Conservation (phyloP, 2,329 filamentous ascomycete genomes). For the Colletotrichum lindemuthianum region DNA sequence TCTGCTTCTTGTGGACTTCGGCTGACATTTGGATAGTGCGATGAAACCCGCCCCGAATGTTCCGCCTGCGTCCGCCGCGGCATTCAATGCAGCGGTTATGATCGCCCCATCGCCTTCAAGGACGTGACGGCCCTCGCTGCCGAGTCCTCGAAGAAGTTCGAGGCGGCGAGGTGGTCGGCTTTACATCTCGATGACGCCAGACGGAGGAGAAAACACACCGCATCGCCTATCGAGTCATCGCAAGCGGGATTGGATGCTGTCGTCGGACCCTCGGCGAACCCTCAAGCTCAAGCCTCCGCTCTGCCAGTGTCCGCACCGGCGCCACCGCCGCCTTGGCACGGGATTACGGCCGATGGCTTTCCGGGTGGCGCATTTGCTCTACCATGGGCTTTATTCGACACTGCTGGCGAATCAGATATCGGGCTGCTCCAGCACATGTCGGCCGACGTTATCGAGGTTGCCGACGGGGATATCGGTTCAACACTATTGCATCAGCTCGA, state of each 20-base stretch:
- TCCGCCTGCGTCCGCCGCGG: slow-evolving; percentile 20
- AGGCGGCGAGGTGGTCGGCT: slow-evolving; percentile 21
- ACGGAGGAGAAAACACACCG: slow-evolving; percentile 6
- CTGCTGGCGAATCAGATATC: not conserved
- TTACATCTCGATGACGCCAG: slow-evolving; percentile 18
- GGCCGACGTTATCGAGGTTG: too few relatives aligned
- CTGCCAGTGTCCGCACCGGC: not conserved
- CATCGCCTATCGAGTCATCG: not conserved
- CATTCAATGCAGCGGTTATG: slow-evolving; percentile 28
- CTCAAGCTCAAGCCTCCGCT: not conserved
- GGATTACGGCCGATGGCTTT: not conserved
- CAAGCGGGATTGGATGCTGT: not conserved
- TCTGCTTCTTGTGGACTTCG: not conserved
- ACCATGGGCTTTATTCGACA: slow-evolving; percentile 18
- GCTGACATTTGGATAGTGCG: slow-evolving; percentile 18
- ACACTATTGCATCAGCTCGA: not conserved
- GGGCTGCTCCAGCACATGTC: not conserved
- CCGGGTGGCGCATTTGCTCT: not conserved
- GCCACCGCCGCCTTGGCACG: not conserved
- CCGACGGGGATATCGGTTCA: not conserved
- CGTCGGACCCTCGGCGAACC: not conserved
- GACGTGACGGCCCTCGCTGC: slow-evolving; percentile 24
- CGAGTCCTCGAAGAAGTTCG: slow-evolving; percentile 23
- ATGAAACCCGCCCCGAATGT: slow-evolving; percentile 27
- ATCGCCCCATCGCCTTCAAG: slow-evolving; percentile 24